Percentiles rank a stretch among this genome's conserved stretches.
Conservation (phyloP, 2,329 filamentous ascomycete species). For the Fusarium longipes region DNA sequence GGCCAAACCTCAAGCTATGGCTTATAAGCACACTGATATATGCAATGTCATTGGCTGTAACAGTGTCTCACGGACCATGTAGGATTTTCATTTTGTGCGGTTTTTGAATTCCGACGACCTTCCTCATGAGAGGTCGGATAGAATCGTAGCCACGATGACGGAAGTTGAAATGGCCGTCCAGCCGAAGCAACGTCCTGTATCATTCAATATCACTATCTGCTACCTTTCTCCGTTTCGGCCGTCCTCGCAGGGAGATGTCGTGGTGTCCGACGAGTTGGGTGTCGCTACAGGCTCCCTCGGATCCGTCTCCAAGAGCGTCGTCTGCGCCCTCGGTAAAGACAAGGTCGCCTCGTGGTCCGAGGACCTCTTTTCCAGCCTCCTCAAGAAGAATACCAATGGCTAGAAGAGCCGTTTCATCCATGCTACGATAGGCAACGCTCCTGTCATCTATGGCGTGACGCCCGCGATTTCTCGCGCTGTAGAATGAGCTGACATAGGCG, state of each 20-base stretch:
- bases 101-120: constrained; percentile 17
- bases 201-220: constrained; percentile 29
- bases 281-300: constrained; percentile 33
- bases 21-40: constrained; percentile 12
- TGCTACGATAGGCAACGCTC: constrained; percentile 65
- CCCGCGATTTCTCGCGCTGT: constrained; percentile 57
- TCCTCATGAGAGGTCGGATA: constrained; percentile 16
- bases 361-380: constrained; percentile 69
- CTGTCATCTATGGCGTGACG: constrained; percentile 35
- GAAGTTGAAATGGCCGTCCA: neutral
- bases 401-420: constrained; percentile 83
- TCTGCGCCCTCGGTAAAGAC: constrained; percentile 73
- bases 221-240: constrained; percentile 51
- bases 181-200: constrained; percentile 1
- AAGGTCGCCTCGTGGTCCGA: constrained; percentile 75
- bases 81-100: constrained; percentile 8
- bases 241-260: constrained; percentile 38
- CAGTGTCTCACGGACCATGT: constrained; percentile 8
- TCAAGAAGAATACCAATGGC: constrained; percentile 81
- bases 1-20: constrained; percentile 10
- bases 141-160: neutral
- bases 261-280: constrained; percentile 42
- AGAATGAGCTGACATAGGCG: constrained; percentile 74
- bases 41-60: constrained; percentile 4
- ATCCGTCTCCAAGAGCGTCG: constrained; percentile 26